Base-by-base conservation (phyloP, 2,329 filamentous ascomycete genomes). In the Chrysoporthe austroafricana region DNA sequence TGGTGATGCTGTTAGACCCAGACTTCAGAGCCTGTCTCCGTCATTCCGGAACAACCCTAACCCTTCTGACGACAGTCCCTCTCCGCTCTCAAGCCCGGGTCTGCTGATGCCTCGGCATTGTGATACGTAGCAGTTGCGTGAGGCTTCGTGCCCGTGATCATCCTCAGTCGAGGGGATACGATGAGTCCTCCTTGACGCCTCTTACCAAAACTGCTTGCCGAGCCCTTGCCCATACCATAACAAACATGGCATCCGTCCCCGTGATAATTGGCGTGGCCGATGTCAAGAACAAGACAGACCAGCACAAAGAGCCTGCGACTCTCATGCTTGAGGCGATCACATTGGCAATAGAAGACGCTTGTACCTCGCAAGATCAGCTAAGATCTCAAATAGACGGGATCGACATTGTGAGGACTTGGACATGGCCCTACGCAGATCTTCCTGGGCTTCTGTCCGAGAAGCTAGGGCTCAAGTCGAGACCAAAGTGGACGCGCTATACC, bases 251-350 rank as follows among this genome's bases (percentile, higher is more conserved):
- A 14, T 32, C 32, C 46, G 60, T 59, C 7, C 88, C 89, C 0
- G 77, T 91, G 32, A 83, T 91, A 39, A 81, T 91, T 62, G 89
- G 88, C 42, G 85, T 90, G 0, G 88, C 82, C 65, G 88, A 91
- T 73, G 76, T 89, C 69, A 84, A 85, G 68, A 90, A 91, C 73
- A 82, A 83, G 61, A 85, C 85, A 4, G 77, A 82, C 69, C 82
- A 87, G 74, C 86, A 87, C 8, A 79, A 84, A 39, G 88, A 91
- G 72, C 89, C 89, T 0, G 79, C 85, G 2, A 76, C 84, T 32
- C 76, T 91, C 5, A 91, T 91, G 77, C 75, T 86, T 16, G 78
- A 84, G 67, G 86, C 88, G 1, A 85, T 89, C 42, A 72, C 76
- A 3, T 74, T 74, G 18, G 86, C 88, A 1, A 73, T 90, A 3